Base-by-base conservation (phyloP, 306 rosid genomes). In the Crotalaria pallida region DNA sequence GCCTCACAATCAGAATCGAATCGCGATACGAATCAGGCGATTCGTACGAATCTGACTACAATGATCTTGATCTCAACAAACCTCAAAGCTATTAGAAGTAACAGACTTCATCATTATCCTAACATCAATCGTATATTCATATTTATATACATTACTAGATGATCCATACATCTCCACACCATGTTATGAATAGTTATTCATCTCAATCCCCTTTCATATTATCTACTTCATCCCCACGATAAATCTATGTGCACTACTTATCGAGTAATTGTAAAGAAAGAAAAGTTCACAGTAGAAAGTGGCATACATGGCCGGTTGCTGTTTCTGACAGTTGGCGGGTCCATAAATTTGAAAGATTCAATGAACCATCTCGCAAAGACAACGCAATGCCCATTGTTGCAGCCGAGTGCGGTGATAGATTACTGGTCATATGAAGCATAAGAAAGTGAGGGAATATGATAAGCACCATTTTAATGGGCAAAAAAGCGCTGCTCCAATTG, bases 311-410 rank as follows among this genome's bases (percentile, higher is more conserved):
- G 83, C 95, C 99, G 23, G 75, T 76, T 51, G 96, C 72, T 67
- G 90, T 87, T 59, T 90, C 92, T 69, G 99, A 88, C 53, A 94
- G 80, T 80, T 90, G 97, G 49, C 99, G 99, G 44, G 86, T 86
- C 99, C 99, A 94, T 31, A 82, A 66, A 77, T 94, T 94, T 58
- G 99, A 84, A 67, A 94, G 97, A 83, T 83, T 94, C 83, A 91
- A 76, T 4, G 97, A 91, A 71, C 97, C 89, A 72, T 94, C 99
- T 64, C 60, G 84, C 79, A 94, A 82, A 64, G 97, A 88, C 88
- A 91, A 33, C 31, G 96, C 75, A 75, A 91, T 5, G 48, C 92
- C 97, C 82, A 82, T 79, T 57, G 97, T 88, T 68, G 99, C 99
- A 70, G 88, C 74, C 36, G 96, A 91, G 78, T 94, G 97, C 40